Evolutionary conservation across 768 basidiomycete species (phyloP).

Genomic region (Lentinus brumalis): DNA sequence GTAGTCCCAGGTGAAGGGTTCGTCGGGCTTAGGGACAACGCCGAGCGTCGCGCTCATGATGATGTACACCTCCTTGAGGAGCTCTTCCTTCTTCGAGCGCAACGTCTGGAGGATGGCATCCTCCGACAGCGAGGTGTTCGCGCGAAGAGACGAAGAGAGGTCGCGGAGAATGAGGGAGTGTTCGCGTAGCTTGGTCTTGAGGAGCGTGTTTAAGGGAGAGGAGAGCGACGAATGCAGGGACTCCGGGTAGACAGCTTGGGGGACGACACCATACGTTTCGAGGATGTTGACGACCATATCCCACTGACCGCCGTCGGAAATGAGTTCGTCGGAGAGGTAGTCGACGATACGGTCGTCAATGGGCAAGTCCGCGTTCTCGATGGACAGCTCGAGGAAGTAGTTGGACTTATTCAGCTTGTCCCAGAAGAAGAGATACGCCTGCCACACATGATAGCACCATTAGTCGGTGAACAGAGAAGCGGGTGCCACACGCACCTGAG

Average conservation of each 20-base stretch:
- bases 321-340: constrained; percentile 73
- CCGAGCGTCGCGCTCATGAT: constrained; percentile 87
- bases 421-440: constrained; percentile 94
- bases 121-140: constrained; percentile 40
- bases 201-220: constrained; percentile 67
- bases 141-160: constrained; percentile 55
- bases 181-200: constrained; percentile 92
- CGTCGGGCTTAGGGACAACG: constrained; percentile 74
- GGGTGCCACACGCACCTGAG: constrained; percentile 57
- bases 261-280: constrained; percentile 84
- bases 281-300: constrained; percentile 83
- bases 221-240: constrained; percentile 81
- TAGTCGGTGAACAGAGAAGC: background rate
- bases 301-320: constrained; percentile 94
- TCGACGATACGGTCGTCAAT: constrained; percentile 83
- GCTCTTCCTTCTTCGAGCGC: constrained; percentile 81
- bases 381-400: constrained; percentile 87
- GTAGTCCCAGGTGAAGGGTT: constrained; percentile 86
- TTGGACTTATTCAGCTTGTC: constrained; percentile 95
- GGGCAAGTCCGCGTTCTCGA: constrained; percentile 77
- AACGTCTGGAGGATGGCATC: constrained; percentile 54
- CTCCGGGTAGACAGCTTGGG: constrained; percentile 82
- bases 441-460: background rate
- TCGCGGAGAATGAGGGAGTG: constrained; percentile 81
- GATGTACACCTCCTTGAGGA: constrained; percentile 82